Percentiles rank a stretch among this genome's conserved stretches.
Conservation (phyloP, 768 basidiomycete genomes). For the Russula compacta region DNA sequence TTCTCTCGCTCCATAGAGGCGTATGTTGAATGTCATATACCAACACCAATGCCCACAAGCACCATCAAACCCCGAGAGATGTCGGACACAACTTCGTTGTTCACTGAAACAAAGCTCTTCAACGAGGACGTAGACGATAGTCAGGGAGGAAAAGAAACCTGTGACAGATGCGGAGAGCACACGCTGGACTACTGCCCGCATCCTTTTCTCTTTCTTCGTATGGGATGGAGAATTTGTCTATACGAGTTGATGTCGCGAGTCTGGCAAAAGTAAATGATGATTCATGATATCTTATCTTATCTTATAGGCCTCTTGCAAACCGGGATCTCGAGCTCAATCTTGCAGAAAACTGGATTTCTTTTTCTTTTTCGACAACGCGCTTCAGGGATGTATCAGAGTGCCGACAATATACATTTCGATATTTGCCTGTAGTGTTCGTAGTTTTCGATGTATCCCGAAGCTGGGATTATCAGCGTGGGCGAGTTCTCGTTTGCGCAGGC, state of each 20-base stretch:
- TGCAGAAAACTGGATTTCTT: not conserved
- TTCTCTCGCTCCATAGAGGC: conserved; percentile 6
- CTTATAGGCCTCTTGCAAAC: not conserved
- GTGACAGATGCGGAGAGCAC: conserved; percentile 79
- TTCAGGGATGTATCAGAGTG: not conserved
- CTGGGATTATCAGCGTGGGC: no score
- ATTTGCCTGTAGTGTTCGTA: not conserved
- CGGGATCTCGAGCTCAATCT: no score
- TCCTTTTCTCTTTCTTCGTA: conserved; percentile 24
- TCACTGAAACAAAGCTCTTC: conserved; percentile 41
- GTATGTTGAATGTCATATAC: conserved; percentile 31
- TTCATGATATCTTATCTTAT: not conserved
- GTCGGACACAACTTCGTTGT: conserved; percentile 66
- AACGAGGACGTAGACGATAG: not conserved
- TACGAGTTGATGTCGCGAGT: no score
- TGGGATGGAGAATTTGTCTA: not conserved
- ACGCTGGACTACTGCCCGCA: conserved; percentile 83
- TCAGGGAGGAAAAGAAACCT: conserved; percentile 35
- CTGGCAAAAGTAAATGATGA: not conserved
- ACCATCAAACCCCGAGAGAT: conserved; percentile 86
- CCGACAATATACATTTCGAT: not conserved
- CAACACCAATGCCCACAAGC: conserved; percentile 79
- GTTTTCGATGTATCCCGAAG: no score
- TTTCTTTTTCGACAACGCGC: not conserved
- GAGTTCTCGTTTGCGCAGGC: no score